Percentiles rank a stretch among this genome's conserved stretches.
Evolutionary conservation across 2,329 filamentous ascomycete species (phyloP).

Genomic region (Tolypocladium sp.): DNA sequence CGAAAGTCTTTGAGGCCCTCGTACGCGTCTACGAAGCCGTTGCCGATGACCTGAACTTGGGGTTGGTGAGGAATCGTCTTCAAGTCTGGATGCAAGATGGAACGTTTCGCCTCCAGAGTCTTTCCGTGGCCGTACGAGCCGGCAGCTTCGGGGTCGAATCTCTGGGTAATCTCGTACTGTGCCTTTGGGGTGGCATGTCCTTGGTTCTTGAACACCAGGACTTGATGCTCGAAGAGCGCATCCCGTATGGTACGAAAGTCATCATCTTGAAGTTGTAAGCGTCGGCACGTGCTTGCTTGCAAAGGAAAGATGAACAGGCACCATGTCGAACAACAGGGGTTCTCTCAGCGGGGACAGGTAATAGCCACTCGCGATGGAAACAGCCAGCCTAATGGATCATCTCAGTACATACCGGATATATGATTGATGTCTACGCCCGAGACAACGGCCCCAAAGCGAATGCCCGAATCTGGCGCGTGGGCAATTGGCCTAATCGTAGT

Average conservation of each 20-base stretch:
- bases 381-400: neutral
- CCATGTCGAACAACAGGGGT: neutral
- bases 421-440: neutral
- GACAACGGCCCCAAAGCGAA: neutral
- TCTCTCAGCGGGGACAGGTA: no score
- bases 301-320: accelerated
- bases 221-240: neutral
- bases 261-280: neutral
- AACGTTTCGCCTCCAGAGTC: conserved; percentile 54
- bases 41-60: conserved; percentile 28
- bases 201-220: neutral
- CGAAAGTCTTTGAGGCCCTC: neutral
- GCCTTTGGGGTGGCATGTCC: conserved; percentile 16
- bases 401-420: neutral
- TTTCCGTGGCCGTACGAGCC: conserved; percentile 68
- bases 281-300: neutral
- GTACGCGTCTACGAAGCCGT: neutral
- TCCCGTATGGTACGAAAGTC: neutral
- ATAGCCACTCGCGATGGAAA: neutral
- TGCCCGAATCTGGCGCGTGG: neutral
- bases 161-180: conserved; percentile 64
- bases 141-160: conserved; percentile 59
- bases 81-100: conserved; percentile 67
- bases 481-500: neutral
- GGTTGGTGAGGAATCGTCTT: conserved; percentile 75